Conservation (phyloP, 106 monocot genomes). For the Iris macrosiphon region DNA sequence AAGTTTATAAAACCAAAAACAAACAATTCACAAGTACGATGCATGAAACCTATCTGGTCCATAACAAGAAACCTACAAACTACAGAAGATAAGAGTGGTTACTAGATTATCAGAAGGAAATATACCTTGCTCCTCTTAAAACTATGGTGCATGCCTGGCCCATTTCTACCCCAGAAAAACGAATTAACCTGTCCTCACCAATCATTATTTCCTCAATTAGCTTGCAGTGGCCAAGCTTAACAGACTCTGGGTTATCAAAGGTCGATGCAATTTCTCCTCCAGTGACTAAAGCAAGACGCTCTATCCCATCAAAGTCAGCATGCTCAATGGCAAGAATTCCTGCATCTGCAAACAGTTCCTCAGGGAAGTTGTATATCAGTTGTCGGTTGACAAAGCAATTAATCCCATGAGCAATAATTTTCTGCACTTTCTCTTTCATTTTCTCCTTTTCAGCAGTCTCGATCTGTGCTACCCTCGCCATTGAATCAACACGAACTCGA, state of each 20-base stretch:
- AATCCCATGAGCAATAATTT: slow-evolving; percentile 88
- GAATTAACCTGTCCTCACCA: slow-evolving; percentile 90
- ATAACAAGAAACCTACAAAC: slow-evolving; percentile 66
- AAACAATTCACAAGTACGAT: too few species aligned
- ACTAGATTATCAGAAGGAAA: neutral
- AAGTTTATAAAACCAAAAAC: too few species aligned
- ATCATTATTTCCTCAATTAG: slow-evolving; percentile 99
- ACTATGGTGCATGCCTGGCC: slow-evolving; percentile 97
- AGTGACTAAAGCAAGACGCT: slow-evolving; percentile 86
- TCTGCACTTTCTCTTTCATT: slow-evolving; percentile 98
- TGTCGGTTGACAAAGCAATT: slow-evolving; percentile 98
- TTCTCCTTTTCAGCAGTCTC: slow-evolving; percentile 92
- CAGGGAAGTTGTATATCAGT: slow-evolving; percentile 95
- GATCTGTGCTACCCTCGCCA: slow-evolving; percentile 91
- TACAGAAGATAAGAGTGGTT: too few species aligned
- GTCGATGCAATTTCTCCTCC: slow-evolving; percentile 98
- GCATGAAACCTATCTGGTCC: too few species aligned
- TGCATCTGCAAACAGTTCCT: slow-evolving; percentile 96
- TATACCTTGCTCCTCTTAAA: slow-evolving; percentile 89
- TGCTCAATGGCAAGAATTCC: slow-evolving; percentile 98
- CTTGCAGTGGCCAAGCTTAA: slow-evolving; percentile 95
- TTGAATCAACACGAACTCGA: slow-evolving; percentile 96
- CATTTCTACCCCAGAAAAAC: slow-evolving; percentile 94
- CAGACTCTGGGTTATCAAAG: slow-evolving; percentile 95
- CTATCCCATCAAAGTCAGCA: slow-evolving; percentile 99